phyloP scores from a whole-genome alignment of 495 filamentous ascomycete species.

The Penicillium parvum region DNA sequence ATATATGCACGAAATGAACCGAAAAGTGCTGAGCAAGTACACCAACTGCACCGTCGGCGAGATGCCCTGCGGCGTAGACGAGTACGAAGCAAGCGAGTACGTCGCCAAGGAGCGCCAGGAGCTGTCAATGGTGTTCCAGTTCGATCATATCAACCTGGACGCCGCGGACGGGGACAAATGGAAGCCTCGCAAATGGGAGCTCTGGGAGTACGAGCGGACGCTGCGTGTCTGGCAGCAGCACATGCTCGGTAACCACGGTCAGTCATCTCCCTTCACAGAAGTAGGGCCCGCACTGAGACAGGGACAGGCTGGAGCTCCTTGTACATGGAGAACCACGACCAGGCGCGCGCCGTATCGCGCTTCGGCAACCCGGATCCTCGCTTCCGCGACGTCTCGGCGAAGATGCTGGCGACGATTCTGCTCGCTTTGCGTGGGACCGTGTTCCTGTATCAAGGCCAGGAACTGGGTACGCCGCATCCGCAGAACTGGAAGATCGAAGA shows the following conservation, averaged over 20 bases:
- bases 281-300: background rate
- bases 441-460: conserved; percentile 69
- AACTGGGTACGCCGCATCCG: conserved; percentile 56
- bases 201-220: conserved; percentile 39
- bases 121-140: conserved; percentile 55
- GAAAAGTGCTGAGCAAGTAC: conserved; percentile 40
- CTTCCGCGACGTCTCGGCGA: conserved; percentile 42
- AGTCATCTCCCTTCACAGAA: background rate
- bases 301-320: conserved; percentile 45
- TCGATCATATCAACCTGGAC: conserved; percentile 31
- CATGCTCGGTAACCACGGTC: conserved; percentile 35
- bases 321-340: conserved; percentile 40
- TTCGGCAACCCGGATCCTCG: conserved; percentile 43
- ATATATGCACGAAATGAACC: conserved; percentile 44
- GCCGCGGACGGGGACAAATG: conserved; percentile 35
- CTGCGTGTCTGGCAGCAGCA: conserved; percentile 45
- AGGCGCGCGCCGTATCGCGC: conserved; percentile 45
- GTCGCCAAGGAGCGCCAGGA: conserved; percentile 40
- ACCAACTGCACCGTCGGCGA: conserved; percentile 50
- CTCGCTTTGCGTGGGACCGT: conserved; percentile 53
- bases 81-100: conserved; percentile 42
- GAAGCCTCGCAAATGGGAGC: conserved; percentile 30
- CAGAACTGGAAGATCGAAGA: conserved; percentile 38
- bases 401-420: conserved; percentile 53
- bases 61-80: conserved; percentile 40